Percentiles rank a stretch among this genome's conserved stretches.
Evolutionary conservation across 495 filamentous ascomycete genomes (phyloP).

Genomic region (Wilcoxina mikolae): DNA sequence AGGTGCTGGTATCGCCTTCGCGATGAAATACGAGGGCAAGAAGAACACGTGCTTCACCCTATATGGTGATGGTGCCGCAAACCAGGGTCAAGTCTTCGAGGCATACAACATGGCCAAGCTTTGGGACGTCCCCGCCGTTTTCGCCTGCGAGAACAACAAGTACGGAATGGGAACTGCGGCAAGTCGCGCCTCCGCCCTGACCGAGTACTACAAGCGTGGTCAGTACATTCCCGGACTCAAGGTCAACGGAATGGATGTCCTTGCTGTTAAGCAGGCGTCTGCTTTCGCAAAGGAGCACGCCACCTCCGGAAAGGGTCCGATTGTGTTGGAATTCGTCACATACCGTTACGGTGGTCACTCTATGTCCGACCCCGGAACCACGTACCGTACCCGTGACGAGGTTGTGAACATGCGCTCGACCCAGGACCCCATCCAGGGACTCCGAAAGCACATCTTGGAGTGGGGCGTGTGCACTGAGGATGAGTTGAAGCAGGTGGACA

Average conservation of each 20-base stretch:
- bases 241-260: slow-evolving; percentile 98
- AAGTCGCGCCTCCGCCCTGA: slow-evolving; percentile 79
- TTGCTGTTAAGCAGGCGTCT: slow-evolving; percentile 92
- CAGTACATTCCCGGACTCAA: slow-evolving; percentile 99
- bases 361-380: slow-evolving; percentile 98
- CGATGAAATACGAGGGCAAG: slow-evolving; percentile 80
- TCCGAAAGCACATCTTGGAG: slow-evolving; percentile 94
- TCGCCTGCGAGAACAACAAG: slow-evolving; percentile 99
- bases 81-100: slow-evolving; percentile 99
- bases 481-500: slow-evolving; percentile 92
- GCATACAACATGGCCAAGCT: slow-evolving; percentile 99
- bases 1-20: slow-evolving; percentile 90
- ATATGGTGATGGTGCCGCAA: slow-evolving; percentile 94
- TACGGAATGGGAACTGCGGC: slow-evolving; percentile 99
- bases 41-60: slow-evolving; percentile 74
- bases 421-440: slow-evolving; percentile 92
- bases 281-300: slow-evolving; percentile 81
- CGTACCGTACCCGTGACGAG: slow-evolving; percentile 96
- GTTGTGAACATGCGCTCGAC: slow-evolving; percentile 98
- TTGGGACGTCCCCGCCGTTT: slow-evolving; percentile 87
- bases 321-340: slow-evolving; percentile 97
- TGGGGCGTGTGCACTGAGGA: slow-evolving; percentile 86
- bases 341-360: slow-evolving; percentile 98
- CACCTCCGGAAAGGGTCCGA: slow-evolving; percentile 63
- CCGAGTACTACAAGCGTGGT: slow-evolving; percentile 99